These are phyloP conservation scores for Cocos nucifera DNA, from an alignment of 176 grass and related monocot species.

Conservation along the genomic window DNA sequence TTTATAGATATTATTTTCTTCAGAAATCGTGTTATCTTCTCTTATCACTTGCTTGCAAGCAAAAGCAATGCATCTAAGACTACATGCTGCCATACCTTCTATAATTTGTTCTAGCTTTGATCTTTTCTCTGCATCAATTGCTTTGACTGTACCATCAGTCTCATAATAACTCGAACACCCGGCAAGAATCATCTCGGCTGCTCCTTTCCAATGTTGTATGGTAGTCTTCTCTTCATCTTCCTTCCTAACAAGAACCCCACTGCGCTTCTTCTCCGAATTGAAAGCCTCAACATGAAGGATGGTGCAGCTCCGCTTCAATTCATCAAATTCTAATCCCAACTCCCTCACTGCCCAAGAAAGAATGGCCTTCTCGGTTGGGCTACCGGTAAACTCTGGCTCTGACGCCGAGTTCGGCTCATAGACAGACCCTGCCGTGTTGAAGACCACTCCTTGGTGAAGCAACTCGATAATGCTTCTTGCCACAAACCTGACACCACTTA, in stretches of 20 bases:
- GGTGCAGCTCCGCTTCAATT: conserved; percentile 31
- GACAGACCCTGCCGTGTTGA: conserved; percentile 76
- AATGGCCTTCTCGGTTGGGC: conserved; percentile 92
- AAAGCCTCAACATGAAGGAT: conserved; percentile 74
- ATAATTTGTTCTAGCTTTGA: conserved; percentile 39
- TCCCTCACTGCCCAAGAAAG: conserved; percentile 57
- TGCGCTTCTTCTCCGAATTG: conserved; percentile 92
- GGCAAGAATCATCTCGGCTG: conserved; percentile 68
- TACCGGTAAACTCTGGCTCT: conserved; percentile 49
- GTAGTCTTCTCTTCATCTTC: conserved; percentile 7
- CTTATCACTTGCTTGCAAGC: conserved; percentile 41
- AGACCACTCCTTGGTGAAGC: conserved; percentile 41
- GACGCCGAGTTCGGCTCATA: conserved; percentile 33
- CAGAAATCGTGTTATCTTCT: background rate
- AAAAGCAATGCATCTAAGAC: conserved; percentile 74
- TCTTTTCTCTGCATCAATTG: conserved; percentile 26
- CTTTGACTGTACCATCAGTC: conserved; percentile 9
- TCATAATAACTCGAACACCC: conserved; percentile 32
- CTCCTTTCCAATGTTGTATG: conserved; percentile 74
- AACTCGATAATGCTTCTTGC: conserved; percentile 1
- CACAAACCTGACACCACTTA: background rate
- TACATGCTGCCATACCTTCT: conserved; percentile 39
- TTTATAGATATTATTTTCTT: conserved; percentile 6
- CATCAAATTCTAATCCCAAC: conserved; percentile 37
- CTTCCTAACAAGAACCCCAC: conserved; percentile 48